Evolutionary conservation across 495 filamentous ascomycete genomes (phyloP), one percentile per base, ranked within the genome.

Genomic region (Chaetomium cochliodes): DNA sequence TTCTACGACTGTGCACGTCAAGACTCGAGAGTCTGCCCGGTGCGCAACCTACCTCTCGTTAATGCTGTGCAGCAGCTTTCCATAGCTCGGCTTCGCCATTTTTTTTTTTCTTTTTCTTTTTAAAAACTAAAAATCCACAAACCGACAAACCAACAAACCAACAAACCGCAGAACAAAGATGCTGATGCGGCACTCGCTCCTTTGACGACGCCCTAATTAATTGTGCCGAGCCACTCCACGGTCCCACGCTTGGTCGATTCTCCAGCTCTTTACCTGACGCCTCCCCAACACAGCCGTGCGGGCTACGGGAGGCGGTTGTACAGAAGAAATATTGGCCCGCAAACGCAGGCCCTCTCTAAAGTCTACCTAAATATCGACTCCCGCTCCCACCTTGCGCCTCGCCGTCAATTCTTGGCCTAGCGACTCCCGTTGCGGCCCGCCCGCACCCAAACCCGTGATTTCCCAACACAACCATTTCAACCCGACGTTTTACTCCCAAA

Each of bases 121-220:
- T n/a, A n/a, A 9, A 9, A 1, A 11, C 18, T 6, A 6, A 50
- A 22, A 50, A 18, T 16, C 41, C 46, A 52, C 49, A 12, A 9
- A 15, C 9, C 15, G 23, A 42, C 54, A 33, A 62, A 62, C 9
- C 16, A n/a, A 52, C 49, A 12, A 9, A 15, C 9, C 15, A n/a
- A 42, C 54, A 33, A 62, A 62, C 9, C 16, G 7, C 25, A 25
- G n/a, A 63, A 56, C 51, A 63, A 63, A 56, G 60, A 63, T 47
- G 60, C 25, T 20, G n/a, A 55, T 22, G 9, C 39, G 5, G 18
- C 22, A 18, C 44, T 8, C 20, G 13, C 13, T 53, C 30, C 44
- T 61, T 53, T 44, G 49, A 33, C 25, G 16, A 39, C 22, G 18
- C 12, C 26, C 42, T 23, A 23, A 39, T 15, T 39, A 37, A 54